Evolutionary conservation across 306 rosid genomes (phyloP).

Genomic region (Fragaria iinumae): DNA sequence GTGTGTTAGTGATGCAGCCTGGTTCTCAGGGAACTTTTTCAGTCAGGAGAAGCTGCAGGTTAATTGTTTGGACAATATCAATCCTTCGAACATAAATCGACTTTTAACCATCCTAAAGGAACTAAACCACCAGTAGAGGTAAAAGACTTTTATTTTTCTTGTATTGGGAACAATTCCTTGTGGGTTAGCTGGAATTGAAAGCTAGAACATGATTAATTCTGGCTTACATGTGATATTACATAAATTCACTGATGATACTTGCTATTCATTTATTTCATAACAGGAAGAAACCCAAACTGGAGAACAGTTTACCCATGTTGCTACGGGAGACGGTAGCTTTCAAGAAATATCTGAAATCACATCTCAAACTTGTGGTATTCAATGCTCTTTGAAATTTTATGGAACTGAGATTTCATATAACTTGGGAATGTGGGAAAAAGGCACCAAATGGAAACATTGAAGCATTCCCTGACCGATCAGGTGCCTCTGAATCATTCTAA

Average conservation of each 20-base stretch:
- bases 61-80: slow-evolving; percentile 49
- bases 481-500: no score
- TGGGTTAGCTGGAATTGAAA: not conserved
- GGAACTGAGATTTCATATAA: no score
- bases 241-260: slow-evolving; percentile 16
- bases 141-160: slow-evolving; percentile 11
- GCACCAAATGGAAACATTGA: no score
- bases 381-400: no score
- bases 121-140: slow-evolving; percentile 56
- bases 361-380: no score
- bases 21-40: slow-evolving; percentile 80
- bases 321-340: no score
- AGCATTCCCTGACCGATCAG: no score
- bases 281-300: slow-evolving; percentile 65
- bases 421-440: no score
- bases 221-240: not conserved
- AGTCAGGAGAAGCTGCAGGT: slow-evolving; percentile 59
- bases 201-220: not conserved
- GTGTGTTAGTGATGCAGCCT: slow-evolving; percentile 52
- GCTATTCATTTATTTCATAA: slow-evolving; percentile 25
- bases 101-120: slow-evolving; percentile 48
- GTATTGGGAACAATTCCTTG: not conserved
- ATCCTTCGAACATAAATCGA: slow-evolving; percentile 57
- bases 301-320: no score
- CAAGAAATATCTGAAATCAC: no score